Evolutionary conservation across 1,139 yeast species (phyloP), one percentile per base, ranked within the genome.

Genomic region (Saccharomyces hybrid): DNA sequence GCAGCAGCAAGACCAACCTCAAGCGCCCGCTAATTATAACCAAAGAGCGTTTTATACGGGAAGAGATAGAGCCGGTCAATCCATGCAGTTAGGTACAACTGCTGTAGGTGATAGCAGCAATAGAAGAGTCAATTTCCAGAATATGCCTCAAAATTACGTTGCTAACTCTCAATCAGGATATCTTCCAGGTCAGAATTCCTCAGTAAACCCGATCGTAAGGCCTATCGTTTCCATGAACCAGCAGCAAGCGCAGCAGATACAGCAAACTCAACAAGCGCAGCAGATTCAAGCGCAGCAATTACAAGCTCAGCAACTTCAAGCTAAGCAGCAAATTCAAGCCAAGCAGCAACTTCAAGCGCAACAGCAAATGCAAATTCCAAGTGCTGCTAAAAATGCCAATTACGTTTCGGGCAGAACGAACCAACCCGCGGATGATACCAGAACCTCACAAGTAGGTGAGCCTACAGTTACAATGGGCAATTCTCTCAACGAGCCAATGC

Each of bases 81-180:
- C 28, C 51, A 31, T 29, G 25, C 42, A 27, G 31, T 19, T 19
- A 31, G 14, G 28, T 49, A n/a, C 26, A 48, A 25, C 51, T 44
- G 44, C 3, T 38, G 44, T 6, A 3, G 44, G 25, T 8, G 44
- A 38, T 38, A 38, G 25, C 44, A 42, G 25, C 44, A 42, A 23
- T 38, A 53, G 23, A 52, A 52, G 28, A 27, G 26, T 25, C 56
- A 56, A 9, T 54, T 56, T 19, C 54, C 56, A 25, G 50, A 51
- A 38, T 38, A 16, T 38, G 3, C 4, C 44, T 19, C 44, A 38
- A 38, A 38, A 38, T 3, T 38, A 38, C 8, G 25, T 13, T 11
- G 13, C 25, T 16, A 38, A 38, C 44, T 38, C 44, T 38, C 44
- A 38, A 11, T 38, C 44, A 16, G 44, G 44, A 16, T 38, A 38